Evolutionary conservation across 257 asterid species (phyloP), one percentile per base, ranked within the genome.

Genomic region (Gentiana straminea): DNA sequence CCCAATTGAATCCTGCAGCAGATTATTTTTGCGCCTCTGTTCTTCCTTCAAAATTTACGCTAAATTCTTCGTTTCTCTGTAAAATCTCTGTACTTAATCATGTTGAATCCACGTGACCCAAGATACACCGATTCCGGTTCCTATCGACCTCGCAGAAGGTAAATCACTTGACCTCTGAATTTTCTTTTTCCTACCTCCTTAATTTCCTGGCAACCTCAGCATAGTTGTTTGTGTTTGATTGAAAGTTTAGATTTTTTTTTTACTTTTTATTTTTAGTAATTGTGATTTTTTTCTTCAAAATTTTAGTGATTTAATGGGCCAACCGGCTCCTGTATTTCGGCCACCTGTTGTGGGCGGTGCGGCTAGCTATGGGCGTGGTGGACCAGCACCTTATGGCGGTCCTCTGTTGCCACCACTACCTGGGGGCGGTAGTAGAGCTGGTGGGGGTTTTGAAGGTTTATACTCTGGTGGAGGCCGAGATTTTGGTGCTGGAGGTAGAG

Each of bases 131-230:
- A 89, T 48, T 74, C 82, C 52, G 61, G 69, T 62, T 86, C 97
- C 47, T 89, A 89, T 55, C 94, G 94, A 59, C 81, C 81, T 62
- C 95, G 94, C 52, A 86, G 97, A 54, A 77, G 94, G 97, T 89
- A 79, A 38, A 51, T 49, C 50, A 51, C 41, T 55, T 11, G 11
- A 4, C 15, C 45, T 7, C 44, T 15, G 8, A 12, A 13, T 59
- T 15, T 13, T 8, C 5, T 37, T 15, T 57, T 7, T 24, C 24
- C 24, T 24, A 24, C 24, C 24, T 24, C 24, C 33, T 33, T 45
- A 35, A 8, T 54, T 24, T 43, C 9, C 36, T 4, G 9, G 5
- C 10, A 44, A 48, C 4, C 36, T 36, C 0, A 41, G 4, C 36
- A 1, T 8, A 4, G 3, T 7, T 9, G 5, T 8, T 32, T 4